phyloP scores from a whole-genome alignment of 2,329 filamentous ascomycete genomes.

The Ophiognomonia clavigignenti-juglandacearum region DNA sequence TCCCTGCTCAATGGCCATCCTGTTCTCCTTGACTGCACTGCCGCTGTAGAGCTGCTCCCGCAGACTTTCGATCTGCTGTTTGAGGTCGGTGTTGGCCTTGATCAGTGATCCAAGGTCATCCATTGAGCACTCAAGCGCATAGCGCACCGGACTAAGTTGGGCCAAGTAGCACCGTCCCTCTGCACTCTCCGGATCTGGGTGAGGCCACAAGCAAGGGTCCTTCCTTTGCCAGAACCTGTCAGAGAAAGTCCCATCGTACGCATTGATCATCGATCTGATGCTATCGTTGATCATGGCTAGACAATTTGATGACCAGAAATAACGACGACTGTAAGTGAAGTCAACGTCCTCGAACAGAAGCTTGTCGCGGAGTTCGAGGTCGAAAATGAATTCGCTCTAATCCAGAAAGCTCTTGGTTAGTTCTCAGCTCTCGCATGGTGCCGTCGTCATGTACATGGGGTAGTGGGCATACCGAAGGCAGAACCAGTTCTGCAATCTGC shows the following conservation, averaged over 20 bases:
- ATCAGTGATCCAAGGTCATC: conserved; percentile 41
- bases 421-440: not conserved
- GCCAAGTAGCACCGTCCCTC: conserved; percentile 44
- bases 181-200: conserved; percentile 38
- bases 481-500: conserved; percentile 53
- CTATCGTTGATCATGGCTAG: conserved; percentile 55
- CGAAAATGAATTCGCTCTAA: conserved; percentile 54
- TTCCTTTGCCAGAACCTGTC: conserved; percentile 54
- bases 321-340: conserved; percentile 57
- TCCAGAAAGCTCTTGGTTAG: not conserved
- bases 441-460: not conserved
- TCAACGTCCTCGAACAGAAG: conserved; percentile 57
- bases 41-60: conserved; percentile 60
- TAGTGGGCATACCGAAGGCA: conserved; percentile 39
- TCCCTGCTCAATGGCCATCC: conserved; percentile 59
- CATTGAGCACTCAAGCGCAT: conserved; percentile 48
- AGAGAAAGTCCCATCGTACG: conserved; percentile 53
- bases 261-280: conserved; percentile 52
- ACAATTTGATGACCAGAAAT: conserved; percentile 60
- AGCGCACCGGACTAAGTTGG: conserved; percentile 39
- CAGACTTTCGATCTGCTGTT: conserved; percentile 51
- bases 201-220: conserved; percentile 51
- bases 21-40: conserved; percentile 56
- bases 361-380: conserved; percentile 48
- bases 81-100: conserved; percentile 46